Conservation (phyloP, 768 basidiomycete species). For the Rhizopogon sp. region DNA sequence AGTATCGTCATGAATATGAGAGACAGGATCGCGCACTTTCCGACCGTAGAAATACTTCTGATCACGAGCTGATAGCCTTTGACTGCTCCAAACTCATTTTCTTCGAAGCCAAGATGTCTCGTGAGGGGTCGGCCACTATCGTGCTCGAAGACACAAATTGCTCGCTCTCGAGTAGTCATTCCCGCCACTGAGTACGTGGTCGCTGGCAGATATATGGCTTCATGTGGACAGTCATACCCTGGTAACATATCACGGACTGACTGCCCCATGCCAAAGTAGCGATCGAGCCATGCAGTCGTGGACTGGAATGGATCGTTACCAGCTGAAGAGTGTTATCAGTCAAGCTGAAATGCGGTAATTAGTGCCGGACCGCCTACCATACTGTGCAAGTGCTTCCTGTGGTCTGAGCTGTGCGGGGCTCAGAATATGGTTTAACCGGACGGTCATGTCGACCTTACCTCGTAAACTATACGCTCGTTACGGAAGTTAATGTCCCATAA, state of each 20-base stretch:
- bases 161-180: conserved; percentile 40
- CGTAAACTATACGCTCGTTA: conserved; percentile 57
- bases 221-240: conserved; percentile 63
- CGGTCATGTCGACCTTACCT: conserved; percentile 27
- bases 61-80: conserved; percentile 57
- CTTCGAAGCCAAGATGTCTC: conserved; percentile 48
- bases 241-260: conserved; percentile 57
- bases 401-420: conserved; percentile 38
- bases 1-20: not conserved
- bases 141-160: conserved; percentile 62
- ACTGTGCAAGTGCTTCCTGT: conserved; percentile 61
- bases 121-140: conserved; percentile 54
- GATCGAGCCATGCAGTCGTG: conserved; percentile 58
- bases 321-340: conserved; percentile 25
- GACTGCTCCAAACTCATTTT: conserved; percentile 55
- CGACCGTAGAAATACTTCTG: conserved; percentile 54
- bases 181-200: conserved; percentile 46
- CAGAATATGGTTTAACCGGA: not conserved
- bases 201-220: conserved; percentile 55
- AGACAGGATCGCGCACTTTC: conserved; percentile 43
- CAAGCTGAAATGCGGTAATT: not conserved
- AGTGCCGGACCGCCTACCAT: conserved; percentile 30
- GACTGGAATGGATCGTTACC: conserved; percentile 60
- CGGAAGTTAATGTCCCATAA: conserved; percentile 57
- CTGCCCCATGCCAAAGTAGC: conserved; percentile 59